Base-by-base conservation (phyloP, 2,329 filamentous ascomycete species). In the Dothideomycetes sp. region DNA sequence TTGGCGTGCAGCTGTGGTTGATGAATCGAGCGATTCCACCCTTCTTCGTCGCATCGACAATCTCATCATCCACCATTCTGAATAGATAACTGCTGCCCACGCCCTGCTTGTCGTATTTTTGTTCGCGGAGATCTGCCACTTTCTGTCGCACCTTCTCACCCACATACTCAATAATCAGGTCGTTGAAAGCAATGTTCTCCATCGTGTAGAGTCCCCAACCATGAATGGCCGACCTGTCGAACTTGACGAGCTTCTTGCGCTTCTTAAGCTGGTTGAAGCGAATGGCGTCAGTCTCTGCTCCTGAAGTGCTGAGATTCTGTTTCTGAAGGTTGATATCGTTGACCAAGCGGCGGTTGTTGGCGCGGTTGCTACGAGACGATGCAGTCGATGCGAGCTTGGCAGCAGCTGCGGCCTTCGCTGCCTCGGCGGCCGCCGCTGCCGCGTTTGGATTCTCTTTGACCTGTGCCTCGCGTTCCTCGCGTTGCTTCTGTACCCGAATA, bases 131-230 rank as follows among this genome's bases (percentile, higher is more conserved):
- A 62, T 98, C 91, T n/a, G 91, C 88, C 45, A 98, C 91, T 56
- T 93, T 86, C 63, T 98, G 91, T 43, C 91, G 79, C 25, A 98
- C 87, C 62, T 94, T 91, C 65, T 98, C 91, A 46, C 91, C 91
- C 9, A 98, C 91, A 59, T 98, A 98, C 65, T 98, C 91, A 57
- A 98, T 98, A 59, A 98, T 98, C 87, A 98, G 95, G 64, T 98
- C 91, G 61, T 94, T 93, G 60, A 89, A 87, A 45, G 83, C 77
- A 49, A 98, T 98, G 57, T 94, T 91, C 64, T 98, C 91, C 71
- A 95, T 89, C 3, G 91, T 88, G 58, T 98, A 98, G 19, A 98
- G 68, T 19, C 91, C 91, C 91, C 91, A 98, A 55, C 95, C 96
- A 65, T 98, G 91, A 53, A 98, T 98, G 32, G 91, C 91, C 38